Conservation (phyloP, 306 rosid genomes). For the Gastrolobium villosum region DNA sequence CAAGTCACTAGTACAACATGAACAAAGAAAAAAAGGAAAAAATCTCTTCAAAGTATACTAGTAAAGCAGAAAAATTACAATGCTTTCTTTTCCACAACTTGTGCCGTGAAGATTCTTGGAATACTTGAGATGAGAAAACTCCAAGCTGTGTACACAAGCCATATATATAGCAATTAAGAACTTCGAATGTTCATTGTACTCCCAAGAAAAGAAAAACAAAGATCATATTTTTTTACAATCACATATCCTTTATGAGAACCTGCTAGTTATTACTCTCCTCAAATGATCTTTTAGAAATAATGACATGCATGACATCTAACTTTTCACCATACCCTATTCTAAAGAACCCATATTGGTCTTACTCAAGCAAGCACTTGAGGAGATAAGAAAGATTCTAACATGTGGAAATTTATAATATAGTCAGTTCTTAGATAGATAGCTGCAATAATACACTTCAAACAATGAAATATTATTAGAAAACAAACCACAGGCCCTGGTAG, state of each 20-base stretch:
- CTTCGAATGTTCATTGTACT: conserved; percentile 35
- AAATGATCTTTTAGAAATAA: conserved; percentile 11
- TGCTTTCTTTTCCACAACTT: conserved; percentile 86
- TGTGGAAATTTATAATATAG: neutral
- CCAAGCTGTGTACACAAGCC: conserved; percentile 84
- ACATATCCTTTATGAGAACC: conserved; percentile 21
- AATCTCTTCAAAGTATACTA: conserved; percentile 32
- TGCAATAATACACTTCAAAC: neutral
- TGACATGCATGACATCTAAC: neutral
- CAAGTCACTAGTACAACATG: conserved; percentile 42
- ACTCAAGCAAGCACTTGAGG: conserved; percentile 13
- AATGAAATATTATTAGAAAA: neutral
- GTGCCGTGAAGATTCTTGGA: conserved; percentile 94
- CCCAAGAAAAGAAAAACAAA: conserved; percentile 17
- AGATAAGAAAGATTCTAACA: conserved; percentile 29
- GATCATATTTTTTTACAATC: conserved; percentile 1
- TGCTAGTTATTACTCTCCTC: conserved; percentile 21
- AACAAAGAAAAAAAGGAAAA: conserved; percentile 13
- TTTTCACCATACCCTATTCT: conserved; percentile 7
- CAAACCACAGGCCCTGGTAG: neutral
- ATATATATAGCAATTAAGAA: conserved; percentile 52
- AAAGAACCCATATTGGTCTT: neutral
- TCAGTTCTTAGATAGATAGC: conserved; percentile 8
- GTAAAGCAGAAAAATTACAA: conserved; percentile 65
- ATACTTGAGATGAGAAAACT: conserved; percentile 98